Base-by-base conservation (phyloP, 192 early-diverging fungal species). In the Piromyces finnis region DNA sequence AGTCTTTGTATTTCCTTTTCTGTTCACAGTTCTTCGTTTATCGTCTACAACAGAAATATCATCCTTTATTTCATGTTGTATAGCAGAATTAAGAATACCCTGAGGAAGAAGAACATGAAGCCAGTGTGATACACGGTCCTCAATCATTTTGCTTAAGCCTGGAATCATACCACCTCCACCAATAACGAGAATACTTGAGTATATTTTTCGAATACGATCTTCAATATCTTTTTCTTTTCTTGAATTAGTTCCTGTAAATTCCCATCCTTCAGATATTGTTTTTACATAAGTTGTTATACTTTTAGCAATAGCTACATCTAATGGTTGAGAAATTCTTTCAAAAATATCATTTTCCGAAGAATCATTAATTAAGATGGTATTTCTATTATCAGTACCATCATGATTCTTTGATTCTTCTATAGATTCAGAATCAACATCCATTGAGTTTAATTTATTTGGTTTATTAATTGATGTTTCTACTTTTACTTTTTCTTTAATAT, bases 141-240 rank as follows among this genome's bases (percentile, higher is more conserved):
- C 41, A 5, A 51, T 51, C 41, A 51, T 51, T 51, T 51, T 51
- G 22, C 18, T 51, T 51, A 51, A 51, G 1, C 41, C 41, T 14
- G 41, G 41, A 82, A 91, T 88, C 18, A 85, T 81, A 14, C 90
- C 91, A 28, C 94, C 94, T 32, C 94, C 94, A 13, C 95, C 95
- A 18, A 95, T 93, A n/a, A 97, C 78, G 29, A 97, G 88, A 30
- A 97, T 92, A 28, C 89, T 92, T 3, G 88, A 86, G 84, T 92
- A 94, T 37, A 94, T 84, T 80, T 93, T 93, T 32, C 89, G 89
- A 29, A 91, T 85, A 16, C 92, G 88, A 77, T 94, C 92, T 39
- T 94, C 90, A 22, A 51, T 51, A 51, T 51, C 41, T 51, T 51
- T 51, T 51, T 51, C 41, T 51, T 51, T 51, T 51, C 41, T 51